Conservation (phyloP, 2,329 filamentous ascomycete genomes). For the Chalara sp. region DNA sequence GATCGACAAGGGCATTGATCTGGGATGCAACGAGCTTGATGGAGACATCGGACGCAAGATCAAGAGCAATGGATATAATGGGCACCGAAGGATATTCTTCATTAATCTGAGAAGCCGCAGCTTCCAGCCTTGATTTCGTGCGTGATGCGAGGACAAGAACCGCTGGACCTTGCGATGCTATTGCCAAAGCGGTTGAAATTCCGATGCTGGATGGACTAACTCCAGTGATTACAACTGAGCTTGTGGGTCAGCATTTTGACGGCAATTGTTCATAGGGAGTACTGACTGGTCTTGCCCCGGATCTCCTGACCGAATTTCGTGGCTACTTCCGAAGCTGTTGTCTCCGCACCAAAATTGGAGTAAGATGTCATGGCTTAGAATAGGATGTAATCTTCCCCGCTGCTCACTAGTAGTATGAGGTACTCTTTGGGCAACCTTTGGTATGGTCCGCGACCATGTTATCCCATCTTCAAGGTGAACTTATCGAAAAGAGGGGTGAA, state of each 20-base stretch:
- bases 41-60: conserved; percentile 33
- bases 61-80: conserved; percentile 10
- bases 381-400: background rate
- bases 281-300: conserved; percentile 25
- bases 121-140: conserved; percentile 11
- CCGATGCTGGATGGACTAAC: conserved; percentile 12
- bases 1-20: conserved; percentile 25
- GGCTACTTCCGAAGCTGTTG: conserved; percentile 30
- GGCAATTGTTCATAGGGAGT: background rate
- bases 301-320: conserved; percentile 22
- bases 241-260: background rate
- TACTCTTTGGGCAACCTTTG: background rate
- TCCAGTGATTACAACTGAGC: conserved; percentile 11
- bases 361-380: conserved; percentile 8
- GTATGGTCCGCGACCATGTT: background rate
- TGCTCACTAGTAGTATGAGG: background rate
- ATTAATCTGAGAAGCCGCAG: conserved; percentile 6
- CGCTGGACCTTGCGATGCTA: conserved; percentile 16
- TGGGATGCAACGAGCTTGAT: conserved; percentile 33
- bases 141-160: conserved; percentile 15
- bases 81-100: background rate
- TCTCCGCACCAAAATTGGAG: conserved; percentile 24
- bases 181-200: conserved; percentile 7
- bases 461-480: too few species aligned
- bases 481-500: too few species aligned